Base-by-base conservation (phyloP, 2,329 filamentous ascomycete species). In the Colletotrichum euphorbiae region DNA sequence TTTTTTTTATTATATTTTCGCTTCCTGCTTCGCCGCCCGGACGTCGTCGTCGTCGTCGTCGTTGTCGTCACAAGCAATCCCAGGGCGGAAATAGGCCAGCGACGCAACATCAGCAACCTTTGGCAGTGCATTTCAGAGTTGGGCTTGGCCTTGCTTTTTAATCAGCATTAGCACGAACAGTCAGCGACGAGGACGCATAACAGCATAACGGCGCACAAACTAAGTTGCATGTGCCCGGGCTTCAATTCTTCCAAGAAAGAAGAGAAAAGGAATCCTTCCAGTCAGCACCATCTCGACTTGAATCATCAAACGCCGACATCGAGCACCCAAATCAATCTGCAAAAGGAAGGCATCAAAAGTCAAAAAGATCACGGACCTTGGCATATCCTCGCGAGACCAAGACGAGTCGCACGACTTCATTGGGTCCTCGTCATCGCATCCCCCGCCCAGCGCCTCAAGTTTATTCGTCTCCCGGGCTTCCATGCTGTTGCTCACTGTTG, bases 401-500 rank as follows among this genome's bases (percentile, higher is more conserved):
- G 45, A 48, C 8, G 21, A 48, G 45, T 38, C 36, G 52, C 52
- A 56, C 43, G 21, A 56, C 43, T 40, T 56, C 9, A 42, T 56
- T 40, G 52, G 38, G 36, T 6, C 52, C 33, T 46, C 61, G 43
- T 40, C 62, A 33, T 55, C 42, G 56, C 52, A 61, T 43, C 62
- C 46, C 62, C 62, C n/a, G 40, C 55, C 21, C 38, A 56, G 59
- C 56, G 45, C 59, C 59, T 62, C 51, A 38, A 59, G 61, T 59
- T 68, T 59, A 65, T 65, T 68, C 65, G 54, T 45, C 59, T 58
- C 36, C 36, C 52, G 42, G 33, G 58, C 33, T 12, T 28, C 28
- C 28, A 28, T 7, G 24, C 24, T 24, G 24, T 24, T 24, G 21
- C 21, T 28, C 28, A 28, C 28, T 28, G 28, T 28, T 62, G 60